Percentiles rank a stretch among this genome's conserved stretches.
Conservation (phyloP, 148 eudicot species). For the Dianthus caryophyllus region DNA sequence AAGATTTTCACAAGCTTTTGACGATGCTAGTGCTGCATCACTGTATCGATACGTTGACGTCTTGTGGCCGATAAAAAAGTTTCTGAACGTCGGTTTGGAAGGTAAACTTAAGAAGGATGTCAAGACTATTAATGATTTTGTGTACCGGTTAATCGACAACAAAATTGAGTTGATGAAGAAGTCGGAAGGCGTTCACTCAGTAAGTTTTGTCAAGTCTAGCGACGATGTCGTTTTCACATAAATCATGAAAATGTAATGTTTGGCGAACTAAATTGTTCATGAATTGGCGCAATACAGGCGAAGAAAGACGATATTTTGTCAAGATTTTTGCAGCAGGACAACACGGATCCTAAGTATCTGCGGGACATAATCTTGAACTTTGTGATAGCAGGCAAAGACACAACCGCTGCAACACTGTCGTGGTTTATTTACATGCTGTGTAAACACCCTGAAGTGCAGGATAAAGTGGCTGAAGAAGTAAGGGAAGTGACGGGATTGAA, state of each 20-base stretch:
- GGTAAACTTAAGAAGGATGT: conserved; percentile 43
- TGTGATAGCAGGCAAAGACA: conserved; percentile 84
- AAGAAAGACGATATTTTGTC: conserved; percentile 67
- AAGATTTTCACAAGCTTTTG: conserved; percentile 51
- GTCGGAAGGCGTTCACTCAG: conserved; percentile 23
- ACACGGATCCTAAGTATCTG: conserved; percentile 53
- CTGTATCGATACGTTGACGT: conserved; percentile 51
- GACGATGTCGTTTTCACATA: too few species aligned
- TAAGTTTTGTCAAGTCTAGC: conserved; percentile 20
- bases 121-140: conserved; percentile 36
- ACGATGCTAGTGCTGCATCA: conserved; percentile 52
- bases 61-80: conserved; percentile 55
- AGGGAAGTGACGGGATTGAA: conserved; percentile 22
- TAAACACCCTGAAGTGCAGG: conserved; percentile 55
- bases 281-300: conserved; percentile 24
- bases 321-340: conserved; percentile 42
- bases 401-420: conserved; percentile 64
- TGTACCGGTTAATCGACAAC: conserved; percentile 47
- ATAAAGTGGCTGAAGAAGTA: conserved; percentile 55
- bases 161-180: conserved; percentile 34
- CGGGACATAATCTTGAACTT: conserved; percentile 70
- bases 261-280: background rate
- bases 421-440: conserved; percentile 76
- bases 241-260: background rate
- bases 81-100: conserved; percentile 55